A percentile compares a stretch with the other conserved stretches of the same genome.
Evolutionary conservation across 176 grass and related monocot species (phyloP).

Genomic region (Olyra latifolia): DNA sequence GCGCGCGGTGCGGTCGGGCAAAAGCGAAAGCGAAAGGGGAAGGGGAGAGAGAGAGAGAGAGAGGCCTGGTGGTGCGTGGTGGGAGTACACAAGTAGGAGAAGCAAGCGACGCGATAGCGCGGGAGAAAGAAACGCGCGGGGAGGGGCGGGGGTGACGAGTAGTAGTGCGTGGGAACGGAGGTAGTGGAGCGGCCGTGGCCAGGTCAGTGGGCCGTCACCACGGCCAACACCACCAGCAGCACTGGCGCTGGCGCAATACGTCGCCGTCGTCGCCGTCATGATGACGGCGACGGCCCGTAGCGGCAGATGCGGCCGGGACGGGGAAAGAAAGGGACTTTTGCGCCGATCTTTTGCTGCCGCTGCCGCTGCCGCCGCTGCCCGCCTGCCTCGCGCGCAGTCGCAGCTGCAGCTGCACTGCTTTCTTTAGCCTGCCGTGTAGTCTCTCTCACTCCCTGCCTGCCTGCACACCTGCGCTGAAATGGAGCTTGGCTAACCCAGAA

Average conservation of each 20-base stretch:
- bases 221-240: conserved; percentile 12
- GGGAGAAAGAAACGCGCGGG: conserved; percentile 7
- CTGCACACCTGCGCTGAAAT: neutral
- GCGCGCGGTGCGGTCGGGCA: conserved; percentile 31
- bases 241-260: neutral
- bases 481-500: neutral
- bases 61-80: conserved; percentile 29
- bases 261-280: conserved; percentile 51
- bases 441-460: neutral
- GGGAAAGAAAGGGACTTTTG: neutral
- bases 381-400: neutral
- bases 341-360: conserved; percentile 22
- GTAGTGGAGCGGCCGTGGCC: conserved; percentile 23
- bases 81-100: conserved; percentile 49
- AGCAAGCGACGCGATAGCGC: conserved; percentile 39
- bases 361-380: no score
- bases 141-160: no score
- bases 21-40: conserved; percentile 45
- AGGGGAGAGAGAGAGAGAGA: neutral
- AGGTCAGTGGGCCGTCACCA: conserved; percentile 42
- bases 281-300: conserved; percentile 26
- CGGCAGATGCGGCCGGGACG: conserved; percentile 27
- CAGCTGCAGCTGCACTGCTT: no score
- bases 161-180: conserved; percentile 36
- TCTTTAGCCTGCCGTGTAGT: neutral